A percentile compares a stretch with the other conserved stretches of the same genome.
phyloP scores from a whole-genome alignment of 1,284 basidiomycete genomes.

The Bondarzewia mesenterica region DNA sequence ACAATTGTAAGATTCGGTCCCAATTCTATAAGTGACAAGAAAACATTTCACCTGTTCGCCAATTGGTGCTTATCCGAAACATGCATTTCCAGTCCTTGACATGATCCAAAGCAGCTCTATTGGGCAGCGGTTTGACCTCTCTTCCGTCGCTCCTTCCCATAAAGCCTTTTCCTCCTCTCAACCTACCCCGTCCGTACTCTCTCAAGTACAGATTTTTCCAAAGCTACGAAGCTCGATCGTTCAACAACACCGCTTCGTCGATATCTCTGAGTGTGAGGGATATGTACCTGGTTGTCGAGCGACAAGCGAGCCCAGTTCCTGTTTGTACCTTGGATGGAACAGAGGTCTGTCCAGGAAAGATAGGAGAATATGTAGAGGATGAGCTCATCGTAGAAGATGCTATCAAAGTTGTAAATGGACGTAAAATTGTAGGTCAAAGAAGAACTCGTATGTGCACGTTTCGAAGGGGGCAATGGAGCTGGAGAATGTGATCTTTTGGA shows the following conservation, averaged over 20 bases:
- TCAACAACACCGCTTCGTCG: constrained; percentile 12
- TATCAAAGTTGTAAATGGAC: constrained; percentile 36
- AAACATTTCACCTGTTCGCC: constrained; percentile 55
- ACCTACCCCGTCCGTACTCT: constrained; percentile 55
- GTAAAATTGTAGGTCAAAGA: constrained; percentile 7
- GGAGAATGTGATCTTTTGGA: constrained; percentile 48
- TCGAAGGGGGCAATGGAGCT: constrained; percentile 42
- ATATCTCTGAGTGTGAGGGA: constrained; percentile 10
- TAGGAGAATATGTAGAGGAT: constrained; percentile 66
- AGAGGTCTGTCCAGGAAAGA: constrained; percentile 59
- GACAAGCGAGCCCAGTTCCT: constrained; percentile 61
- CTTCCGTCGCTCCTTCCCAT: constrained; percentile 45
- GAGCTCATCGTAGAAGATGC: constrained; percentile 64
- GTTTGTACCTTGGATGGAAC: constrained; percentile 52
- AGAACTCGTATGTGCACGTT: constrained; percentile 37
- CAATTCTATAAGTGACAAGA: background rate
- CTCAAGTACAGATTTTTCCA: constrained; percentile 51
- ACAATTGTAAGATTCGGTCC: background rate
- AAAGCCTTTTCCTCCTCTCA: constrained; percentile 60
- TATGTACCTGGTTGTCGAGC: constrained; percentile 45
- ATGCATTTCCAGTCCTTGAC: constrained; percentile 74
- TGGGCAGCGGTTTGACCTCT: constrained; percentile 52
- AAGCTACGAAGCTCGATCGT: constrained; percentile 27
- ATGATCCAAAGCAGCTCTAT: constrained; percentile 33
- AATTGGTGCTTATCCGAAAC: constrained; percentile 76